Evolutionary conservation across 2,329 filamentous ascomycete genomes (phyloP).

Genomic region (Aspergillus spinulosporus): DNA sequence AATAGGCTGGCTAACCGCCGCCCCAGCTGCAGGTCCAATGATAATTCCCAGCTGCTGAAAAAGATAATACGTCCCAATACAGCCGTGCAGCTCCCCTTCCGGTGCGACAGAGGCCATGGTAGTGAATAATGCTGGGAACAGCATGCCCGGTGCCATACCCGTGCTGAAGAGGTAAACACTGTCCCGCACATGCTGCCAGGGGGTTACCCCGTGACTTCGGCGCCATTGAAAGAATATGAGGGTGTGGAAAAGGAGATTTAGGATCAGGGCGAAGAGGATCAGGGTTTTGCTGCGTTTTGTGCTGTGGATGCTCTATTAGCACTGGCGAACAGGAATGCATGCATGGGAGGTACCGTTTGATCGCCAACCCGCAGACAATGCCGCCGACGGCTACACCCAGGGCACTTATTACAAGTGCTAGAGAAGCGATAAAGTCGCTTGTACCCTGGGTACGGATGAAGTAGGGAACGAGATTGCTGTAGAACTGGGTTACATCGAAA

Average conservation of each 20-base stretch:
- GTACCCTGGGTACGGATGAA: slow-evolving; percentile 21
- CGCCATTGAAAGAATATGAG: slow-evolving; percentile 23
- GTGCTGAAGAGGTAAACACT: slow-evolving; percentile 12
- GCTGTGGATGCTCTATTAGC: slow-evolving; percentile 5
- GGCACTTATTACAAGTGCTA: slow-evolving; percentile 15
- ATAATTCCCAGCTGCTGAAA: slow-evolving; percentile 26
- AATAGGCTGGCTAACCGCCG: slow-evolving; percentile 16
- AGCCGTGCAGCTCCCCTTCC: slow-evolving; percentile 8
- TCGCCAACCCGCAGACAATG: slow-evolving; percentile 9
- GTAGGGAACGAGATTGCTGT: slow-evolving; percentile 20
- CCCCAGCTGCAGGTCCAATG: slow-evolving; percentile 19
- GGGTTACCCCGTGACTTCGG: not conserved
- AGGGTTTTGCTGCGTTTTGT: slow-evolving; percentile 12
- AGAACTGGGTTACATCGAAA: slow-evolving; percentile 4
- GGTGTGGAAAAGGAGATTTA: slow-evolving; percentile 7
- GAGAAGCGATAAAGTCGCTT: slow-evolving; percentile 17
- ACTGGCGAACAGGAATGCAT: too few species aligned
- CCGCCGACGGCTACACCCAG: slow-evolving; percentile 19
- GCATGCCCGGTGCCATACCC: slow-evolving; percentile 19
- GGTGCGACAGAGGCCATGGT: slow-evolving; percentile 18
- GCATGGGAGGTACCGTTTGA: slow-evolving; percentile 17
- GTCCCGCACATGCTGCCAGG: slow-evolving; percentile 15
- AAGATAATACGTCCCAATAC: slow-evolving; percentile 24
- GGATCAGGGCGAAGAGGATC: not conserved
- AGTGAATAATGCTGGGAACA: slow-evolving; percentile 24